Conservation (phyloP, 78 protist genomes). For the Chrysochromulina parva region DNA sequence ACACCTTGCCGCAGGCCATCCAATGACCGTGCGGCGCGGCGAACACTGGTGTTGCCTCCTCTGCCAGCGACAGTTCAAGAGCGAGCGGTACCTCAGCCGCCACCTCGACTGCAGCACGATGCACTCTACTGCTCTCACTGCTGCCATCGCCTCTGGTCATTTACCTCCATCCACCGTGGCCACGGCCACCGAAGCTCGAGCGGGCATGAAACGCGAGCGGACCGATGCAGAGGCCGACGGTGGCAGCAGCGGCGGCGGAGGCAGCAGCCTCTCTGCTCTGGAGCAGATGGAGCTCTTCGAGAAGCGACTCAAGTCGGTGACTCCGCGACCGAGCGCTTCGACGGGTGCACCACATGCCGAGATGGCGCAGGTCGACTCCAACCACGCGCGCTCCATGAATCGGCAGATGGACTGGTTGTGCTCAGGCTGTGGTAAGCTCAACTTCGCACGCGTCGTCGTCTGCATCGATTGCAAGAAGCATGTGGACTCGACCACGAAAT, state of each 20-base stretch:
- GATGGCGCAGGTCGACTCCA: background rate
- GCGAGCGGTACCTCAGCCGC: background rate
- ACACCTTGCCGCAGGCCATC: too few relatives aligned
- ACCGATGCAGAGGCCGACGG: background rate
- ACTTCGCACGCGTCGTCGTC: background rate
- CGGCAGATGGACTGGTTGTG: slow-evolving; percentile 6
- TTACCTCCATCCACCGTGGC: too few relatives aligned
- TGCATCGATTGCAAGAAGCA: background rate
- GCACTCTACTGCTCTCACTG: background rate
- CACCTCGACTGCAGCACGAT: background rate
- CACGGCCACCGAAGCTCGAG: too few relatives aligned
- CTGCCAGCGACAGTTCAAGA: background rate
- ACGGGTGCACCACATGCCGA: too few relatives aligned
- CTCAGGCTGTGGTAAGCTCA: background rate
- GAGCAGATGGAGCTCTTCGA: slow-evolving; percentile 16
- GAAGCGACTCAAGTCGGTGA: background rate
- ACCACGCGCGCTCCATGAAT: slow-evolving; percentile 7
- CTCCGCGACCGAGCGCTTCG: too few relatives aligned
- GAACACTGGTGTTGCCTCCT: background rate
- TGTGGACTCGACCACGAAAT: background rate
- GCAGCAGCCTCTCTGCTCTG: background rate
- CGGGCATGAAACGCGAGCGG: background rate
- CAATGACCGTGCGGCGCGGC: background rate
- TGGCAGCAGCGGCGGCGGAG: background rate
- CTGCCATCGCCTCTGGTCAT: too few relatives aligned